Evolutionary conservation across 495 filamentous ascomycete genomes (phyloP).

Genomic region (Collariella sp.): DNA sequence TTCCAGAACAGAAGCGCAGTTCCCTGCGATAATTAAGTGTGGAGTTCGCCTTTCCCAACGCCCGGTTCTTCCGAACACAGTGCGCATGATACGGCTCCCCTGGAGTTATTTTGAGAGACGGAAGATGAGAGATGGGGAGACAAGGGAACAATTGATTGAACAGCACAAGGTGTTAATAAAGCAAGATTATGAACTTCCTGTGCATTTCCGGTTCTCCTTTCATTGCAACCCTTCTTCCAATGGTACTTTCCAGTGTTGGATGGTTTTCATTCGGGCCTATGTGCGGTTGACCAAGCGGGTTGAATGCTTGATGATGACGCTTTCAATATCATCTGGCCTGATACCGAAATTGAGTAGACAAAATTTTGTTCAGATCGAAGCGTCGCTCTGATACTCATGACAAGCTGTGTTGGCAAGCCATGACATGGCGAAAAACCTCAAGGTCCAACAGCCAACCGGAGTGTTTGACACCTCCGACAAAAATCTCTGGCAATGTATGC

Average conservation of each 20-base stretch:
- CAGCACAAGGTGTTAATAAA: no score
- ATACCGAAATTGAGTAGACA: background rate
- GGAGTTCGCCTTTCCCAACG: background rate
- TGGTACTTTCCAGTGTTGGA: background rate
- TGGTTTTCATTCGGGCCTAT: background rate
- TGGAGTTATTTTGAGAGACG: background rate
- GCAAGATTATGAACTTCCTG: no score
- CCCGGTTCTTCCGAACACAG: conserved; percentile 20
- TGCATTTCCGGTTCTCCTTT: background rate
- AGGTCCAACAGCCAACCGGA: no score
- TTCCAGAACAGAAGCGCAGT: background rate
- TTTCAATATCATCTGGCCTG: conserved; percentile 18
- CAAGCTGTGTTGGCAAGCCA: background rate
- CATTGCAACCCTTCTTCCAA: background rate
- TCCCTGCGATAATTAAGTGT: background rate
- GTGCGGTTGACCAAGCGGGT: background rate
- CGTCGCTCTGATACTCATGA: background rate
- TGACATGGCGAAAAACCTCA: no score
- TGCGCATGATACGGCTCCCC: conserved; percentile 1
- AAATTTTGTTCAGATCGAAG: background rate
- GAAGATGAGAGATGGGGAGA: background rate
- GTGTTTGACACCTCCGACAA: no score
- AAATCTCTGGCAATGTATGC: no score
- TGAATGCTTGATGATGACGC: conserved; percentile 18
- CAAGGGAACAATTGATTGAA: conserved; percentile 19